Evolutionary conservation across 2,329 filamentous ascomycete genomes (phyloP).

Genomic region (Blumeria graminis): DNA sequence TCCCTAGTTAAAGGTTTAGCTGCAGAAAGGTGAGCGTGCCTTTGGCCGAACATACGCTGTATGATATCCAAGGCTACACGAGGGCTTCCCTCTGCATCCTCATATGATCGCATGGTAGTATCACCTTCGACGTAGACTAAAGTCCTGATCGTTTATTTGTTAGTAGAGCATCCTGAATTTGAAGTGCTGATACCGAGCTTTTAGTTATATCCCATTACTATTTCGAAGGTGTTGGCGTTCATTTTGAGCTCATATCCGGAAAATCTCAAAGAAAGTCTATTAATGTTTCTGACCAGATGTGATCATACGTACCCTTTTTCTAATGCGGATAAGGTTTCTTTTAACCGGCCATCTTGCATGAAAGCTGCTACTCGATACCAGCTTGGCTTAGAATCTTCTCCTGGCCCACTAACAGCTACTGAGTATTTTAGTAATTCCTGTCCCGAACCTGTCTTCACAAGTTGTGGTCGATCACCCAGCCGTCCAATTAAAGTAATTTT

Average conservation of each 20-base stretch:
- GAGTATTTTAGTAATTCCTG: constrained; percentile 54
- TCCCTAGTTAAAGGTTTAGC: too few relatives aligned
- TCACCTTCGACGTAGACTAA: constrained; percentile 70
- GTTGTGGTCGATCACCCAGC: constrained; percentile 56
- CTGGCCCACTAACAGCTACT: constrained; percentile 45
- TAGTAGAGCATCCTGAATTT: neutral
- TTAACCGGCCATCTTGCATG: constrained; percentile 35
- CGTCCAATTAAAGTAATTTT: constrained; percentile 73
- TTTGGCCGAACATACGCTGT: constrained; percentile 40
- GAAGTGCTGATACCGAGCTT: neutral
- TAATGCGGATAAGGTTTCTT: constrained; percentile 48
- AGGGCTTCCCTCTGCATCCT: constrained; percentile 46
- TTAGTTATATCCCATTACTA: neutral
- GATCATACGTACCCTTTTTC: constrained; percentile 53
- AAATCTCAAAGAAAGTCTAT: too few relatives aligned
- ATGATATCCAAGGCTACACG: constrained; percentile 41
- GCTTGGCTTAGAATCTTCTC: constrained; percentile 51
- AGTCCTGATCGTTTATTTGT: constrained; percentile 26
- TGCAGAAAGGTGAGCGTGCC: too few relatives aligned
- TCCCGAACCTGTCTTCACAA: constrained; percentile 43
- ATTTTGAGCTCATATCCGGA: too few relatives aligned
- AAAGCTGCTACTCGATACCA: constrained; percentile 73
- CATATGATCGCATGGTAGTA: constrained; percentile 39
- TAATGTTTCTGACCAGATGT: neutral
- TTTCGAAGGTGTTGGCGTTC: neutral